Evolutionary conservation across 345 rosid species (phyloP), one percentile per base, ranked within the genome.

Genomic region (Passiflora organensis): DNA sequence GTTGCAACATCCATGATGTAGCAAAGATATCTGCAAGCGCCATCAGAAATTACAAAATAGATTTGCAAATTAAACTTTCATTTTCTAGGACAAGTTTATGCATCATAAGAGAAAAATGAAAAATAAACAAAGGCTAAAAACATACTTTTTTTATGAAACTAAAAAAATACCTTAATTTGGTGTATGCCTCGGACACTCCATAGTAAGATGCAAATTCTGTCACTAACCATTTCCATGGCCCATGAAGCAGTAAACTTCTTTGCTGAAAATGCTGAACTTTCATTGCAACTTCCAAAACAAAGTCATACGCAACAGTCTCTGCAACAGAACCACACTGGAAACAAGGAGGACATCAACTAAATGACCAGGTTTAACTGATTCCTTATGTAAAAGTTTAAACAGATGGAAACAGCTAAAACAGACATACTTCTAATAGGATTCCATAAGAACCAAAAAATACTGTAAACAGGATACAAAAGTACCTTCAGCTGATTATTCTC

Each of bases 1-100:
- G 71, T 66, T 10, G 65, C 71, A 46, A 66, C 71, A 66, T 66
- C 71, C 71, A 66, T 66, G 43, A 66, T 43, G 46, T 66, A 66
- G 20, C 65, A 58, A 41, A 66, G 71, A 18, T 66, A 66, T 47
- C 71, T 66, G 55, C 43, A 45, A 21, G 54, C 2, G 36, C n/a
- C 42, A 43, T 28, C 4, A 49, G 18, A 21, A 51, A 39, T 1
- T 19, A 37, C 32, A 23, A 24, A 56, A 28, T 17, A 16, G n/a
- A 32, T 43, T 56, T 18, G 47, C 21, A 59, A 39, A 18, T 47
- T 47, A 58, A 41, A 43, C 6, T n/a, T 20, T 10, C 37, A 18
- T 32, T 20, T 20, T 5, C 11, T 21, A 16, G 8, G 1, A 28
- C 0, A 53, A 5, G 32, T 20, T 32, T 44, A 11, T 5, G 32